A percentile compares a stretch with the other conserved stretches of the same genome.
These are phyloP conservation scores for Globisporangium camurandrum DNA, from an alignment of 352 stramenopile species.

Conservation along the genomic window DNA sequence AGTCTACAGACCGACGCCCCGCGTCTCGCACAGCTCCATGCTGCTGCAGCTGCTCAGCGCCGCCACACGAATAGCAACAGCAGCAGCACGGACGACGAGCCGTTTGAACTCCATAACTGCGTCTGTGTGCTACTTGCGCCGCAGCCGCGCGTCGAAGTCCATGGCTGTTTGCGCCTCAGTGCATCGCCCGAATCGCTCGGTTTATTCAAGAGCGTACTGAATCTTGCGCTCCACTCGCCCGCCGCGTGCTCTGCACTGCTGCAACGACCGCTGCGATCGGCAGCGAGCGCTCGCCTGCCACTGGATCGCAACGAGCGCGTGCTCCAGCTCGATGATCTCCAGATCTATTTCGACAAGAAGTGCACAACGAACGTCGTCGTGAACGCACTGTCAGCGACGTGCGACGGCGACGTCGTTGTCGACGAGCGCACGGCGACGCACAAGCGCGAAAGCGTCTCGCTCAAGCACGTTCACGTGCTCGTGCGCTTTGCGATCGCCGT, in stretches of 20 bases:
- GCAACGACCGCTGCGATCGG: constrained; percentile 30
- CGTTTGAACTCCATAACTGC: constrained; percentile 29
- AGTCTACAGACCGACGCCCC: constrained; percentile 25
- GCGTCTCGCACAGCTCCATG: constrained; percentile 27
- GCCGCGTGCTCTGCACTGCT: constrained; percentile 16
- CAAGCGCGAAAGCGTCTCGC: constrained; percentile 4
- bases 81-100: neutral
- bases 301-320: constrained; percentile 34
- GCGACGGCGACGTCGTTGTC: constrained; percentile 5
- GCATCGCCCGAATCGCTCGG: constrained; percentile 11
- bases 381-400: constrained; percentile 10
- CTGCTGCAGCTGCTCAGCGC: constrained; percentile 6
- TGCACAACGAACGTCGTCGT: constrained; percentile 15
- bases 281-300: constrained; percentile 22
- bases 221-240: constrained; percentile 11
- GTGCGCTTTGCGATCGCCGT: constrained; percentile 36
- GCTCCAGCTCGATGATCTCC: constrained; percentile 24
- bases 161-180: constrained; percentile 24
- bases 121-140: constrained; percentile 44
- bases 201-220: constrained; percentile 31
- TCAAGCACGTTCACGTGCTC: constrained; percentile 19
- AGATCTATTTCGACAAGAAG: constrained; percentile 21
- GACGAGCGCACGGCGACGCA: constrained; percentile 1
- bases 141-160: constrained; percentile 30
- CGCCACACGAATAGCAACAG: constrained; percentile 1